A percentile compares a stretch with the other conserved stretches of the same genome.
Conservation (phyloP, 371 early-diverging fungal genomes). For the Mucor velutinosus region DNA sequence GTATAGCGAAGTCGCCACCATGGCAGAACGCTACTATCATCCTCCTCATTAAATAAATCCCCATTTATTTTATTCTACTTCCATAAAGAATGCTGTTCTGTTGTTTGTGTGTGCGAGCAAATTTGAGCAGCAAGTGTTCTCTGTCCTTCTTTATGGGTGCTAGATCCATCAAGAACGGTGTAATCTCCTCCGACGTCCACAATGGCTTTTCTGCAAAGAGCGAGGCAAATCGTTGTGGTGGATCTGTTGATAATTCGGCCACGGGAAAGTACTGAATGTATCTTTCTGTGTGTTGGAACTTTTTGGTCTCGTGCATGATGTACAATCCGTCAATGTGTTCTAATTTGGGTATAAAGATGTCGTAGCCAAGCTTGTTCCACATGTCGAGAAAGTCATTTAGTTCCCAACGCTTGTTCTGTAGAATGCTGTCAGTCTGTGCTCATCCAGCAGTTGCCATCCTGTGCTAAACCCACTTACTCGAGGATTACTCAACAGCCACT, state of each 20-base stretch:
- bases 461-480: slow-evolving; percentile 2
- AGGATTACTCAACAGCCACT: slow-evolving; percentile 30
- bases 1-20: slow-evolving; percentile 33
- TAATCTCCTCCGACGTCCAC: slow-evolving; percentile 57
- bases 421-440: background rate
- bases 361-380: slow-evolving; percentile 47
- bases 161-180: slow-evolving; percentile 53
- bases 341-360: slow-evolving; percentile 36
- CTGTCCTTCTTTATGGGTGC: slow-evolving; percentile 53
- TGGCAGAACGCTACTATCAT: slow-evolving; percentile 33
- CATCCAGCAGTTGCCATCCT: background rate
- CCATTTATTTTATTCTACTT: slow-evolving; percentile 44
- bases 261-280: slow-evolving; percentile 55
- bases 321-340: slow-evolving; percentile 29
- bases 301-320: slow-evolving; percentile 21
- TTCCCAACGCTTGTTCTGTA: slow-evolving; percentile 53
- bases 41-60: background rate
- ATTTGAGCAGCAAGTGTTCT: slow-evolving; percentile 55
- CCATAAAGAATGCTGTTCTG: slow-evolving; percentile 32
- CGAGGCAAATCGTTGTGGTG: slow-evolving; percentile 52
- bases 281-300: slow-evolving; percentile 18
- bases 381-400: slow-evolving; percentile 46
- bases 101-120: slow-evolving; percentile 32
- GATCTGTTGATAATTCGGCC: slow-evolving; percentile 50
- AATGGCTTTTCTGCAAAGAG: slow-evolving; percentile 52